phyloP scores from a whole-genome alignment of 2,329 filamentous ascomycete genomes.

The Paecilomyces dactylethromorphus region DNA sequence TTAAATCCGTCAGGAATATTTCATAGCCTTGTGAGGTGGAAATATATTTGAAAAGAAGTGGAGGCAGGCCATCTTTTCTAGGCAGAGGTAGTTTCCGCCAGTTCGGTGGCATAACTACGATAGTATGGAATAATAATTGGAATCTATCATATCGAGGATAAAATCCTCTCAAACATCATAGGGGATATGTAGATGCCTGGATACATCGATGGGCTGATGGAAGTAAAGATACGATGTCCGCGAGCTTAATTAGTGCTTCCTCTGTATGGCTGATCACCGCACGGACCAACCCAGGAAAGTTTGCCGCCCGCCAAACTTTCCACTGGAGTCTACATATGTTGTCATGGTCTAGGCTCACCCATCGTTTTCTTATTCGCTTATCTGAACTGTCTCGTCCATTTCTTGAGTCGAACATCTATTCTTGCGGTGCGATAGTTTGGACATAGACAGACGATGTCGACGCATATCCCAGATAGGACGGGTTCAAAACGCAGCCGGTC shows the following conservation, averaged over 20 bases:
- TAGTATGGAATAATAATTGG: background rate
- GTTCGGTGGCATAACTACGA: constrained; percentile 20
- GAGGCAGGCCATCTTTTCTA: constrained; percentile 19
- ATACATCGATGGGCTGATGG: background rate
- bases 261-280: constrained; percentile 4
- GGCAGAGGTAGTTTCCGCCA: constrained; percentile 31
- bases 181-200: background rate
- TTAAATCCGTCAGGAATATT: constrained; percentile 53
- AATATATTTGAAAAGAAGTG: constrained; percentile 33
- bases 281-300: constrained; percentile 12
- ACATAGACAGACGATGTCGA: constrained; percentile 20
- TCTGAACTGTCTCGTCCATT: background rate
- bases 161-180: background rate
- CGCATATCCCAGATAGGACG: constrained; percentile 23
- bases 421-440: background rate
- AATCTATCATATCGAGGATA: background rate
- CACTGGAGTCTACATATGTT: constrained; percentile 1
- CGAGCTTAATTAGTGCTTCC: background rate
- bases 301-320: constrained; percentile 19
- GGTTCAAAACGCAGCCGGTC: constrained; percentile 35
- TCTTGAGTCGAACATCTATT: background rate
- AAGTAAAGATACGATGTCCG: background rate
- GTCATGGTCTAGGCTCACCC: background rate
- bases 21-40: constrained; percentile 38
- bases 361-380: background rate